A percentile compares a stretch with the other conserved stretches of the same genome.
Evolutionary conservation across 768 basidiomycete species (phyloP).

Genomic region (Symmetrospora coprosmae): DNA sequence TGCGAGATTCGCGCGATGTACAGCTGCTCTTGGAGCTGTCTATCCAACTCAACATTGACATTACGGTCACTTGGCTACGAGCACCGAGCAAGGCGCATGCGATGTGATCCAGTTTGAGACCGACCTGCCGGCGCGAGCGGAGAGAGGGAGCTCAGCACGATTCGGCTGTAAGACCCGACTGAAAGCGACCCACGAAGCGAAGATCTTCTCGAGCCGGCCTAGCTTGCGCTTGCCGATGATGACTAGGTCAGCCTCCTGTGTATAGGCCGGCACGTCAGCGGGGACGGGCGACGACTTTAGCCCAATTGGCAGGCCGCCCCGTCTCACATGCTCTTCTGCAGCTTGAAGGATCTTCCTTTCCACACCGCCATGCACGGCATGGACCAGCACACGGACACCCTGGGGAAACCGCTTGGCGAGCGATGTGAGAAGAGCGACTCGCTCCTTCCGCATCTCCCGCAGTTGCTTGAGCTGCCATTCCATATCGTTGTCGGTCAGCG

Average conservation of each 20-base stretch:
- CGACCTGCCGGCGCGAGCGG: neutral
- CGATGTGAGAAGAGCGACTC: neutral
- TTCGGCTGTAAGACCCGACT: neutral
- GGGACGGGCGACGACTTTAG: neutral
- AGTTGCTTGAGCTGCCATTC: conserved; percentile 13
- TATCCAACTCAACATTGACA: too few species aligned
- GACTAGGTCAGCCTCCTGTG: conserved; percentile 1
- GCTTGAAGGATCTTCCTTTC: conserved; percentile 3
- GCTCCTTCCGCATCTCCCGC: neutral
- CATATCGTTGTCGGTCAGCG: neutral
- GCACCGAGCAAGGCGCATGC: conserved; percentile 1
- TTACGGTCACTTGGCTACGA: conserved; percentile 13
- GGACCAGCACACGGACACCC: conserved; percentile 4
- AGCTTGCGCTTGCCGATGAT: conserved; percentile 7
- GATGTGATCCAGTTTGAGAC: conserved; percentile 8
- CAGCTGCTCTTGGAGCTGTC: too few species aligned
- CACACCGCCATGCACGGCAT: conserved; percentile 5
- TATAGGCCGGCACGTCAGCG: neutral
- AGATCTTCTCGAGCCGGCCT: conserved; percentile 1
- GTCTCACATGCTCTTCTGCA: conserved; percentile 5
- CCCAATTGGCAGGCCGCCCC: neutral
- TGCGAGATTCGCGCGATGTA: too few species aligned
- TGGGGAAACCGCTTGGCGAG: conserved; percentile 5
- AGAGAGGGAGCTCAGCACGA: too few species aligned
- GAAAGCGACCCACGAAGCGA: neutral